Evolutionary conservation across 2,329 filamentous ascomycete species (phyloP), one percentile per base, ranked within the genome.

Genomic region (Penicillium sp.): DNA sequence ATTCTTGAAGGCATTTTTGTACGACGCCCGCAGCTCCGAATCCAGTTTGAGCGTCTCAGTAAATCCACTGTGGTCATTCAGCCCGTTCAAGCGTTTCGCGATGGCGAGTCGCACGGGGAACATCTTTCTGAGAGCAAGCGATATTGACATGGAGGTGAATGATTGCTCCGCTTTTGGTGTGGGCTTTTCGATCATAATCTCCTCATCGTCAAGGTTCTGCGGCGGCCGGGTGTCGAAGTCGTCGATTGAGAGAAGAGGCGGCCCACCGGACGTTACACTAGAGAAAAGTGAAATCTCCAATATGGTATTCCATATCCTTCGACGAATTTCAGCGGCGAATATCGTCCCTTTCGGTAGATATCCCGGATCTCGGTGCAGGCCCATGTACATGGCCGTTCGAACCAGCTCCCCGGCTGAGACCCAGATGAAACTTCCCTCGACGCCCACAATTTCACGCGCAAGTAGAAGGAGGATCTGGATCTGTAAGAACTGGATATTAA

Each of bases 401-500:
- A 79, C 59, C 0, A 81, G 62, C 17, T 69, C 64, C 1, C 78
- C 78, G 2, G 70, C 69, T 0, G 76, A 73, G 20, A 78, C 71
- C 74, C 77, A 79, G 1, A 73, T 71, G 17, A 75, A 60, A 49
- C 73, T 71, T 14, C 68, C 72, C 5, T 73, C 73, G 1, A 79
- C 69, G 14, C 71, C 70, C 3, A 72, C 64, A 5, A 64, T 53
- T 49, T 79, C 73, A 15, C 74, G 72, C 12, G 77, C 76, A 5
- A 80, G 31, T 3, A 79, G 58, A 2, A 79, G 63, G 0, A 81
- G 67, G 6, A 76, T 69, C 10, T 69, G 60, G 71, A 75, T 67
- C 59, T 88, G 86, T 0, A 88, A 61, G n/a, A 75, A 78, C 34
- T 80, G 78, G 0, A 87, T 72, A 1, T 75, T 79, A 0, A 87